Base-by-base conservation (phyloP, 176 grass and related monocot genomes). In the Tillandsia leiboldiana region DNA sequence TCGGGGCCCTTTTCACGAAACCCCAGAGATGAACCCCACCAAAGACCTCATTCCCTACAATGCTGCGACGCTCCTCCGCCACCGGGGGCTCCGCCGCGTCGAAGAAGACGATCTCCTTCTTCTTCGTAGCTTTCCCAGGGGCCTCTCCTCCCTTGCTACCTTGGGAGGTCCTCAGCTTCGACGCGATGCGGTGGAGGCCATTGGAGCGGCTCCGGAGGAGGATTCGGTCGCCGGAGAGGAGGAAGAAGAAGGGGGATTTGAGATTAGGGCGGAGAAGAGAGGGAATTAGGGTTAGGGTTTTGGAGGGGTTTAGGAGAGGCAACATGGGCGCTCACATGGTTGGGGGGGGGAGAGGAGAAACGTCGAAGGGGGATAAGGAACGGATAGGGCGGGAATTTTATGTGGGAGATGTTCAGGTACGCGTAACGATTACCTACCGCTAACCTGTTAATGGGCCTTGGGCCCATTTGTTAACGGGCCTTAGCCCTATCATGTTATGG, bases 81-180 rank as follows among this genome's bases (percentile, higher is more conserved):
- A 87, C 78, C 2, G 88, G 83, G 2, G 88, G 88, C 9, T 89
- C 73, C 23, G 93, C 73, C 23, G 83, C 73, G 13, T 88, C 93
- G 62, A 97, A 97, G 86, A 97, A 79, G 0, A 97, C 84, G 8
- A 97, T 76, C 81, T 87, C 83, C 86, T 89, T 97, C 81, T 87
- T 92, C 29, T 51, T 62, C 52, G 49, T 26, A 42, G 33, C 17
- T 77, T 65, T 12, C 65, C 11, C 0, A 62, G 65, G 15, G 75
- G 33, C 33, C 33, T 42, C 51, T 77, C 50, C 65, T 48, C 20
- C 24, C 53, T 77, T 69, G 17, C 52, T 26, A 61, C 69, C 75
- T 27, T 53, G 29, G 12, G 65, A 77, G 42, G 75, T 67, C 42
- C 53, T 59, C 52, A 56, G 65, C 66, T 54, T 51, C 20, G 18